phyloP scores from a whole-genome alignment of 2,329 filamentous ascomycete genomes.

The Ophiostoma sp. region DNA sequence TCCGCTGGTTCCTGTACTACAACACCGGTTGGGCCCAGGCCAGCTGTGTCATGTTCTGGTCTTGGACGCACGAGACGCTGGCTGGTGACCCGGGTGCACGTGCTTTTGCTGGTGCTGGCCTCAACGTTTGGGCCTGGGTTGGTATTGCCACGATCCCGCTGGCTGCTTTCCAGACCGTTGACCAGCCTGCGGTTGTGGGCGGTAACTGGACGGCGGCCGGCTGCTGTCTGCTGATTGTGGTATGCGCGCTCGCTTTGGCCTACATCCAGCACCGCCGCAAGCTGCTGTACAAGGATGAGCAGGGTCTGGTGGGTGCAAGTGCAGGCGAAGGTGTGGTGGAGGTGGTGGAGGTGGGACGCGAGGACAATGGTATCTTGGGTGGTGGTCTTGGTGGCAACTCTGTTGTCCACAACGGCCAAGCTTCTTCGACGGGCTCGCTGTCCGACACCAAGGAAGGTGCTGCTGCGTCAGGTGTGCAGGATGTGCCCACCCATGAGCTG shows the following conservation, averaged over 20 bases:
- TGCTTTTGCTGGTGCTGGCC: slow-evolving; percentile 22
- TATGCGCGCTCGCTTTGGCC: background rate
- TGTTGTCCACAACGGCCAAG: background rate
- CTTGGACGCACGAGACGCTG: slow-evolving; percentile 27
- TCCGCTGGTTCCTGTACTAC: slow-evolving; percentile 28
- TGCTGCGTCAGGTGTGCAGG: background rate
- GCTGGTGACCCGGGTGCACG: slow-evolving; percentile 25
- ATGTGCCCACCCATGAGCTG: slow-evolving; percentile 11
- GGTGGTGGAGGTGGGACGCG: slow-evolving; percentile 1
- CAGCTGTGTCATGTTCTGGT: slow-evolving; percentile 28
- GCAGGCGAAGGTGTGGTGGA: slow-evolving; percentile 9
- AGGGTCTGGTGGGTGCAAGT: background rate
- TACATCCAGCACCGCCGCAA: slow-evolving; percentile 18
- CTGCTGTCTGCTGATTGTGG: slow-evolving; percentile 15
- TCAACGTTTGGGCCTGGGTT: slow-evolving; percentile 27
- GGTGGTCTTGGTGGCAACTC: background rate
- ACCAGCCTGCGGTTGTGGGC: slow-evolving; percentile 25
- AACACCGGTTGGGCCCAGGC: slow-evolving; percentile 18
- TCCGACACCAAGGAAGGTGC: slow-evolving; percentile 8
- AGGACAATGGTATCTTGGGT: background rate
- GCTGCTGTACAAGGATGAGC: background rate
- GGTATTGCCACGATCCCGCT: slow-evolving; percentile 26
- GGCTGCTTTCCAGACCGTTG: slow-evolving; percentile 25
- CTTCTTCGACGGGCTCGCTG: background rate
- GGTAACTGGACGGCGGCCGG: slow-evolving; percentile 28